Evolutionary conservation across 106 monocot genomes (phyloP).

Genomic region (Dioscorea dumetorum): DNA sequence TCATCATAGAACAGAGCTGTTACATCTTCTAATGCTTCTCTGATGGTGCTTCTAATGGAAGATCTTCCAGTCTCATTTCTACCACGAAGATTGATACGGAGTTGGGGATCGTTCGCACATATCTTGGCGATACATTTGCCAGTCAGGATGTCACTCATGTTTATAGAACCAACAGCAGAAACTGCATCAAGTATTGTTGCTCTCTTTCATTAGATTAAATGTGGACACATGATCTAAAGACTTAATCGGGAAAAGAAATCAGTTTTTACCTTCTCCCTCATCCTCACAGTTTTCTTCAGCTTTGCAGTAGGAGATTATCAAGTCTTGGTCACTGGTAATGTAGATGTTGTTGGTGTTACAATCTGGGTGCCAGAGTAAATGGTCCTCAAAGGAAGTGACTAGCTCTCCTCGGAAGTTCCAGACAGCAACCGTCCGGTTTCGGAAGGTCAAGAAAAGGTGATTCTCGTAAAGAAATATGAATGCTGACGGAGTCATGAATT

Average conservation of each 20-base stretch:
- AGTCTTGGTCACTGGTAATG: slow-evolving; percentile 85
- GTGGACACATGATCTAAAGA: too few relatives aligned
- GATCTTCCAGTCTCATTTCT: slow-evolving; percentile 23
- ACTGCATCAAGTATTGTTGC: slow-evolving; percentile 7
- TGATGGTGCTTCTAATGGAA: slow-evolving; percentile 40
- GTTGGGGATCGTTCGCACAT: slow-evolving; percentile 33
- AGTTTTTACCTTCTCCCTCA: slow-evolving; percentile 26
- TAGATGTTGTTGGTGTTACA: slow-evolving; percentile 93
- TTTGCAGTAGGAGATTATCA: slow-evolving; percentile 95
- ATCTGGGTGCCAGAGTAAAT: slow-evolving; percentile 83
- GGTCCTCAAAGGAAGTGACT: slow-evolving; percentile 50
- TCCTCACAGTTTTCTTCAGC: slow-evolving; percentile 56
- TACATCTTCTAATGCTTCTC: slow-evolving; percentile 64
- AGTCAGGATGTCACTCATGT: slow-evolving; percentile 65
- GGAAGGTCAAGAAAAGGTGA: slow-evolving; percentile 40
- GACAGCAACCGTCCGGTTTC: slow-evolving; percentile 35
- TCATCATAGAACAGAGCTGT: slow-evolving; percentile 82
- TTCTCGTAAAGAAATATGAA: slow-evolving; percentile 56
- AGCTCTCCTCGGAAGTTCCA: slow-evolving; percentile 48
- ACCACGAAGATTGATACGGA: slow-evolving; percentile 26
- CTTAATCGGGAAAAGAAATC: background rate
- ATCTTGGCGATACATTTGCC: slow-evolving; percentile 69
- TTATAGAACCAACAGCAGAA: slow-evolving; percentile 49
- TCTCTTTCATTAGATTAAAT: background rate
- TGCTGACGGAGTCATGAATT: slow-evolving; percentile 47